phyloP scores from a whole-genome alignment of 2,329 filamentous ascomycete species.

The Scleromitrula shiraiana region DNA sequence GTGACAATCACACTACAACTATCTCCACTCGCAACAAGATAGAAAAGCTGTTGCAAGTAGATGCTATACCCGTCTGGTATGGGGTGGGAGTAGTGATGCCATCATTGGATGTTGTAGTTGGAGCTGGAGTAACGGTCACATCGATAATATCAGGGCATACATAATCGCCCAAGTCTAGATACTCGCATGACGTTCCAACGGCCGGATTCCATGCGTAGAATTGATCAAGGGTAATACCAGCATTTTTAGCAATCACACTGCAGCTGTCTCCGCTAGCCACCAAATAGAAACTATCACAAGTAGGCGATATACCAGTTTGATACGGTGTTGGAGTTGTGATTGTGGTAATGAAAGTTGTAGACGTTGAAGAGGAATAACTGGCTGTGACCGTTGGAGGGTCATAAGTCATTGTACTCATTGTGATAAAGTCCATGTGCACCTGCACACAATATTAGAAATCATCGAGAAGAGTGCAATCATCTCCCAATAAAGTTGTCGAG shows the following conservation, averaged over 20 bases:
- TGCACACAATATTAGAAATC: conserved; percentile 5
- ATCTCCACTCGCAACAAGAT: not conserved
- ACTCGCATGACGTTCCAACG: not conserved
- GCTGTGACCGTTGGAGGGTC: too few species aligned
- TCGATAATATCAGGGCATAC: conserved; percentile 16
- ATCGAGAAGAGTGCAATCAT: not conserved
- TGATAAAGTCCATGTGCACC: not conserved
- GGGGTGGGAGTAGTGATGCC: conserved; percentile 13
- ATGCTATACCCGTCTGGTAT: conserved; percentile 25
- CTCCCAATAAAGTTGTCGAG: not conserved
- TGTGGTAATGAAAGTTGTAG: not conserved
- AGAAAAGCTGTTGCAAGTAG: conserved; percentile 28
- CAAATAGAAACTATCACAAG: conserved; percentile 26
- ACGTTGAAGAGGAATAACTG: too few species aligned
- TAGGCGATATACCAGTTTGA: conserved; percentile 25
- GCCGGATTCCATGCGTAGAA: conserved; percentile 14
- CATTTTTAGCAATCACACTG: not conserved
- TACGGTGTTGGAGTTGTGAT: conserved; percentile 15
- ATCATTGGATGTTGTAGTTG: not conserved
- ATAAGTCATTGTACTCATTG: not conserved
- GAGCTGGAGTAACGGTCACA: not conserved
- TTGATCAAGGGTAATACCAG: conserved; percentile 18
- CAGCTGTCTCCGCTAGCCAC: not conserved
- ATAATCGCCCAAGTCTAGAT: conserved; percentile 22
- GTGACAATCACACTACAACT: not conserved